phyloP scores from a whole-genome alignment of 768 basidiomycete genomes.

The Clitopilus passeckerianus region DNA sequence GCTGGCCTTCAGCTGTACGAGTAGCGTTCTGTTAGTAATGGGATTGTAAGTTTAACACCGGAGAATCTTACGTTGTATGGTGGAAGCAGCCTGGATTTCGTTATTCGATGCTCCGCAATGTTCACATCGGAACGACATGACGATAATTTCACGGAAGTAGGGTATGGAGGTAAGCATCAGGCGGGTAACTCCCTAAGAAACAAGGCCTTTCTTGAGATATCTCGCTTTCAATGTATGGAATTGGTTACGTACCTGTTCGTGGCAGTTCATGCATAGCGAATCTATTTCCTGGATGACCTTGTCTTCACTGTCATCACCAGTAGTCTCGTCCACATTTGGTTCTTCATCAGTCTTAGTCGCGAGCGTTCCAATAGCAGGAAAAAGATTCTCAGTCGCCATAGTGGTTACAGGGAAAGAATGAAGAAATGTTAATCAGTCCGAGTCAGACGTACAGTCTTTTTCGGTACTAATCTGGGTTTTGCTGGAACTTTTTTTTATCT shows the following conservation, averaged over 20 bases:
- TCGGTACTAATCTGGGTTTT: not conserved
- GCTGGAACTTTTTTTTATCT: not conserved
- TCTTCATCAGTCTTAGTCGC: constrained; percentile 42
- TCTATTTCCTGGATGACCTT: constrained; percentile 78
- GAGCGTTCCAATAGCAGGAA: constrained; percentile 50
- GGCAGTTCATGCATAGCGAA: constrained; percentile 92
- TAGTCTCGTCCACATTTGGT: constrained; percentile 21
- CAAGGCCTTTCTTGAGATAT: not conserved
- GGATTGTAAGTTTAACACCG: not conserved
- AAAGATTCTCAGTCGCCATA: constrained; percentile 22
- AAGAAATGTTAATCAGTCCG: not conserved
- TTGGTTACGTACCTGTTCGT: constrained; percentile 65
- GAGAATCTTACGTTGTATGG: constrained; percentile 66
- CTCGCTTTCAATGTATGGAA: not conserved
- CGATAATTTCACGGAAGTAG: constrained; percentile 90
- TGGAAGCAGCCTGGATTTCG: constrained; percentile 88
- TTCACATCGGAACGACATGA: constrained; percentile 96
- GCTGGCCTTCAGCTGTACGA: constrained; percentile 67
- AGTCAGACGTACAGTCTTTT: too few species aligned
- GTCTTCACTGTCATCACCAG: constrained; percentile 43
- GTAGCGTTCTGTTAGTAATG: too few species aligned
- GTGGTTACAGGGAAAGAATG: not conserved
- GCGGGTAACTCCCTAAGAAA: constrained; percentile 72
- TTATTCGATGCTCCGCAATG: constrained; percentile 89
- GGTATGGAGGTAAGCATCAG: constrained; percentile 92